These are phyloP conservation scores for Hypoxylon sp. DNA, from an alignment of 2,329 filamentous ascomycete species.

Conservation along the genomic window DNA sequence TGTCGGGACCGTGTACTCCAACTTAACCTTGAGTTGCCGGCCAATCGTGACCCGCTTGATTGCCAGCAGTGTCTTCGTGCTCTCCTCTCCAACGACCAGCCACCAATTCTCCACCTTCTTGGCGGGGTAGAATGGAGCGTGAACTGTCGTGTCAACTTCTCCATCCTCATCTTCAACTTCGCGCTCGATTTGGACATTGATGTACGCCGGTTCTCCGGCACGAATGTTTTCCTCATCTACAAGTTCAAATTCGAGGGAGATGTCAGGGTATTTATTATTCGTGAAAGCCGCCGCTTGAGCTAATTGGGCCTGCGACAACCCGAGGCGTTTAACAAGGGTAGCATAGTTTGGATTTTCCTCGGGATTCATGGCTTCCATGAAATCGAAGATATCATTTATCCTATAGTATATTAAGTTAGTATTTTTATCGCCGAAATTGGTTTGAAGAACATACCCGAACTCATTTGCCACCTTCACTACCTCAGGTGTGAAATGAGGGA, in stretches of 20 bases:
- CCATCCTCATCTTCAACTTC: conserved; percentile 80
- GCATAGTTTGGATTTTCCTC: conserved; percentile 89
- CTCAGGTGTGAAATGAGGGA: conserved; percentile 91
- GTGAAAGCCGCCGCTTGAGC: conserved; percentile 94
- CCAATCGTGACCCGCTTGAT: conserved; percentile 96
- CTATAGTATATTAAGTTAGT: conserved; percentile 59
- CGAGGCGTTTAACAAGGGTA: conserved; percentile 81
- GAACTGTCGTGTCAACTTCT: conserved; percentile 85
- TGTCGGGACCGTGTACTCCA: conserved; percentile 90
- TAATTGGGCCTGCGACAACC: conserved; percentile 85
- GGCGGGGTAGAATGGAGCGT: conserved; percentile 93
- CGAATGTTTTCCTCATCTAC: conserved; percentile 85
- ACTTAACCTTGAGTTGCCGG: conserved; percentile 79
- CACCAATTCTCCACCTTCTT: conserved; percentile 99
- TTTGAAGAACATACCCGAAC: conserved; percentile 72
- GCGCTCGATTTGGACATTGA: conserved; percentile 87
- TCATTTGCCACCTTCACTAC: conserved; percentile 86
- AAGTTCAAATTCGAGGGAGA: conserved; percentile 91
- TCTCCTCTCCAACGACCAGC: conserved; percentile 95
- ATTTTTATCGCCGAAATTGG: conserved; percentile 10
- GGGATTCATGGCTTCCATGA: conserved; percentile 99
- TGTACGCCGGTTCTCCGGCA: conserved; percentile 84
- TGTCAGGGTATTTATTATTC: conserved; percentile 95
- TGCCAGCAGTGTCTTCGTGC: conserved; percentile 86
- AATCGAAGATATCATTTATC: conserved; percentile 95